A percentile compares a stretch with the other conserved stretches of the same genome.
These are phyloP conservation scores for Plasmodium adleri DNA, from an alignment of 169 alveolate genomes.

Conservation along the genomic window DNA sequence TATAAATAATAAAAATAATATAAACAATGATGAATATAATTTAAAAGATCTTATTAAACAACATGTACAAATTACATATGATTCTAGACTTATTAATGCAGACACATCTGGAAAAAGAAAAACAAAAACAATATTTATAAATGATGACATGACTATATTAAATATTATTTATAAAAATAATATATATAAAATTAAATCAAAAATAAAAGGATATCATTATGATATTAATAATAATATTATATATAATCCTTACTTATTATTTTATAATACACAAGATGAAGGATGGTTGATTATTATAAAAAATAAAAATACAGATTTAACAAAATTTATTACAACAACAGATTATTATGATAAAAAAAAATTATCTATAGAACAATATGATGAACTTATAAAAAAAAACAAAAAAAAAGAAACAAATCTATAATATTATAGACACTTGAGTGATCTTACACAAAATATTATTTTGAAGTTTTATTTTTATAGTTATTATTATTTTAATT, in stretches of 20 bases:
- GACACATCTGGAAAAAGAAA: constrained; percentile 66
- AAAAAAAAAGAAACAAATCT: too few species aligned
- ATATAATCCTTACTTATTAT: constrained; percentile 30
- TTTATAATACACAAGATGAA: constrained; percentile 19
- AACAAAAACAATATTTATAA: constrained; percentile 48
- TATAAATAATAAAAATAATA: not conserved
- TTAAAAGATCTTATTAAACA: constrained; percentile 52
- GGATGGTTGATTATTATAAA: constrained; percentile 70
- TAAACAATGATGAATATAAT: not conserved
- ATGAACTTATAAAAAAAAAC: not conserved
- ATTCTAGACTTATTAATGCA: constrained; percentile 52
- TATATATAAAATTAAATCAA: constrained; percentile 37
- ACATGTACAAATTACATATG: constrained; percentile 53
- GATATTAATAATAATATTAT: constrained; percentile 62
- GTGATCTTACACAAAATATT: too few species aligned
- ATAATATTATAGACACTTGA: too few species aligned
- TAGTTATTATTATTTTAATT: too few species aligned
- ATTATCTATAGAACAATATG: constrained; percentile 15
- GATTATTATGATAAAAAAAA: constrained; percentile 38
- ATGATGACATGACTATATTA: constrained; percentile 40
- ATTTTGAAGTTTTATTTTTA: too few species aligned
- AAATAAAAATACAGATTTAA: constrained; percentile 8
- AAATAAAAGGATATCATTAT: constrained; percentile 50
- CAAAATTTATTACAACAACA: constrained; percentile 9
- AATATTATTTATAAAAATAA: constrained; percentile 47